Conservation (phyloP, 257 asterid genomes). For the Schizonepeta tenuifolia region DNA sequence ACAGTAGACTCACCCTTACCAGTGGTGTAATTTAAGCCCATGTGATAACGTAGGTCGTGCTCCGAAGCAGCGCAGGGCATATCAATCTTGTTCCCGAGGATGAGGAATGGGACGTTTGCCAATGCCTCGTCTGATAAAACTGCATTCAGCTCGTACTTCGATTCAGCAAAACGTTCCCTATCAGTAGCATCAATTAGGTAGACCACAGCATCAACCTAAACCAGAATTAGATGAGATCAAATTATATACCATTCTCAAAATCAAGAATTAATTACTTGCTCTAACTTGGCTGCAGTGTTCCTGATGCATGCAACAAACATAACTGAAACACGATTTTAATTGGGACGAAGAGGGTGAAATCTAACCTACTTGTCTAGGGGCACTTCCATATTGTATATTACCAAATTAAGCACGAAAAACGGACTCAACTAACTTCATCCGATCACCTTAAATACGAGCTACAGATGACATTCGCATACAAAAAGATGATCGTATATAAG, state of each 20-base stretch:
- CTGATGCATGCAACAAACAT: background rate
- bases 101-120: slow-evolving; percentile 49
- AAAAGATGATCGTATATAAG: no score
- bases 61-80: slow-evolving; percentile 54
- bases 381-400: no score
- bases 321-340: background rate
- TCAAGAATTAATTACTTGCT: background rate
- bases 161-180: slow-evolving; percentile 50
- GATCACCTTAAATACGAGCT: no score
- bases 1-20: slow-evolving; percentile 43
- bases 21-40: slow-evolving; percentile 48
- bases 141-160: slow-evolving; percentile 55
- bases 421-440: no score
- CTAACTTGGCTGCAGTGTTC: background rate
- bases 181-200: slow-evolving; percentile 54
- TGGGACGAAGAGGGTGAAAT: no score
- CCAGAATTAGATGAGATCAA: background rate
- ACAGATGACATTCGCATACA: no score
- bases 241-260: background rate
- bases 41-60: slow-evolving; percentile 44
- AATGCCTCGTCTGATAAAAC: slow-evolving; percentile 48
- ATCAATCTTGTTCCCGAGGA: slow-evolving; percentile 57
- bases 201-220: slow-evolving; percentile 53
- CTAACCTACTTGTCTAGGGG: no score
- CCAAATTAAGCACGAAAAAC: no score